phyloP scores from a whole-genome alignment of 129 eudicot species.

The Artemisia tridentata region DNA sequence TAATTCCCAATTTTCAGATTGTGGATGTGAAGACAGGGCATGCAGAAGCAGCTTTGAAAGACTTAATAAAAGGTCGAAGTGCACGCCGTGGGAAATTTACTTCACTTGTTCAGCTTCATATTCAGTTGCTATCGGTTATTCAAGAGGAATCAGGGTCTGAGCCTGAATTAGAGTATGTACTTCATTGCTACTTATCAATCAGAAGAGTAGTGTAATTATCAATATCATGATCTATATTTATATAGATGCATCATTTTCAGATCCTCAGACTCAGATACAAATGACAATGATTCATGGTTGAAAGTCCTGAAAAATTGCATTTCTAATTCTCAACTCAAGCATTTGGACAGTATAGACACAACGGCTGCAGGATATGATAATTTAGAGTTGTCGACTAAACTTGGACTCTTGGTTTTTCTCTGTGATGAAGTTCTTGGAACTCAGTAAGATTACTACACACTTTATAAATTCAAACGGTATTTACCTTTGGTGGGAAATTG shows the following conservation, averaged over 20 bases:
- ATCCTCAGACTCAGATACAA: slow-evolving; percentile 35
- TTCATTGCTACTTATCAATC: not conserved
- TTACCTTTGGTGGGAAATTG: not conserved
- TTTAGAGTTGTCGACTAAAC: slow-evolving; percentile 61
- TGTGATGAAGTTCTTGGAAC: slow-evolving; percentile 91
- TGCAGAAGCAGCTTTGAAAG: slow-evolving; percentile 59
- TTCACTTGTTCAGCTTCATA: slow-evolving; percentile 54
- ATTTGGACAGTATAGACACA: slow-evolving; percentile 35
- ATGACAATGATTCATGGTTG: slow-evolving; percentile 59
- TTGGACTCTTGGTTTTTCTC: slow-evolving; percentile 49
- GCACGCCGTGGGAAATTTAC: slow-evolving; percentile 60
- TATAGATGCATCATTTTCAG: slow-evolving; percentile 34
- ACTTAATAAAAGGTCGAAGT: slow-evolving; percentile 55
- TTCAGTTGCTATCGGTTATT: slow-evolving; percentile 55
- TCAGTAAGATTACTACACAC: too few relatives aligned
- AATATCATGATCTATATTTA: slow-evolving; percentile 3
- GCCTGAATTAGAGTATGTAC: slow-evolving; percentile 38
- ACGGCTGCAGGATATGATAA: slow-evolving; percentile 46
- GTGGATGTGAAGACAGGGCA: slow-evolving; percentile 63
- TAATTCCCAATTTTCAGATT: slow-evolving; percentile 33
- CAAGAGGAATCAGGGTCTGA: slow-evolving; percentile 46
- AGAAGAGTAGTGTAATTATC: not conserved
- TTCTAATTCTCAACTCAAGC: slow-evolving; percentile 45
- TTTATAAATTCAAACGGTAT: not conserved
- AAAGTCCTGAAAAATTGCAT: slow-evolving; percentile 51